These are phyloP conservation scores for Colletotrichum endophyticum DNA, from an alignment of 2,329 filamentous ascomycete species.

Conservation along the genomic window DNA sequence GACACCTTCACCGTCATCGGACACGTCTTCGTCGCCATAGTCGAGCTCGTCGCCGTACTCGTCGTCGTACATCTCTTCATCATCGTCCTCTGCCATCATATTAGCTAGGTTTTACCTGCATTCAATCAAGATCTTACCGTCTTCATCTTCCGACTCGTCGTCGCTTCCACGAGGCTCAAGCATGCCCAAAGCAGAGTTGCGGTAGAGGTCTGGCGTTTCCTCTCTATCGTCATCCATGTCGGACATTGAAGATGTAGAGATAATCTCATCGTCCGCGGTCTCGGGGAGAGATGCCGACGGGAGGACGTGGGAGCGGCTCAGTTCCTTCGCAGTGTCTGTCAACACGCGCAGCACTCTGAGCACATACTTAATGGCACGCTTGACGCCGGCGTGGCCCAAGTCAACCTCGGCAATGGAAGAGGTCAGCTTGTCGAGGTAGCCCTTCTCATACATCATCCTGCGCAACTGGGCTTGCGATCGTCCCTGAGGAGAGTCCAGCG, in stretches of 20 bases:
- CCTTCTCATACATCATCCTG: slow-evolving; percentile 98
- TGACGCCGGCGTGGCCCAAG: slow-evolving; percentile 90
- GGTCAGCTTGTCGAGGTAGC: slow-evolving; percentile 87
- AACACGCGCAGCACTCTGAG: slow-evolving; percentile 86
- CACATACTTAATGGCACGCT: slow-evolving; percentile 95
- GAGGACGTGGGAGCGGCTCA: slow-evolving; percentile 83
- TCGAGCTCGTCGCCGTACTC: slow-evolving; percentile 94
- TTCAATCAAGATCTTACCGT: slow-evolving; percentile 47
- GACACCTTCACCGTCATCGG: slow-evolving; percentile 80
- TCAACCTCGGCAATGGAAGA: slow-evolving; percentile 94
- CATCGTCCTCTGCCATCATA: slow-evolving; percentile 58
- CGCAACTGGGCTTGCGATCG: slow-evolving; percentile 83
- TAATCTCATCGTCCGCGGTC: slow-evolving; percentile 83
- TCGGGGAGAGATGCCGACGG: slow-evolving; percentile 69
- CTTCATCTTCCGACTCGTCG: slow-evolving; percentile 79
- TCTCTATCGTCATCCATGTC: slow-evolving; percentile 86
- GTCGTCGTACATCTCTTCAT: slow-evolving; percentile 92
- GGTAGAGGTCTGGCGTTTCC: slow-evolving; percentile 95
- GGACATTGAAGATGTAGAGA: slow-evolving; percentile 86
- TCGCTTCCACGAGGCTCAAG: slow-evolving; percentile 83
- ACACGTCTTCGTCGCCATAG: slow-evolving; percentile 81
- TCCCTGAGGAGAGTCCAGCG: slow-evolving; percentile 36
- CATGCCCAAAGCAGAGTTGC: slow-evolving; percentile 95
- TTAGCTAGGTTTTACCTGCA: slow-evolving; percentile 22
- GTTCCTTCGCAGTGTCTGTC: slow-evolving; percentile 82